Percentiles rank a stretch among this genome's conserved stretches.
These are phyloP conservation scores for Chytridiales sp. DNA, from an alignment of 371 early-diverging fungal species.

Conservation along the genomic window DNA sequence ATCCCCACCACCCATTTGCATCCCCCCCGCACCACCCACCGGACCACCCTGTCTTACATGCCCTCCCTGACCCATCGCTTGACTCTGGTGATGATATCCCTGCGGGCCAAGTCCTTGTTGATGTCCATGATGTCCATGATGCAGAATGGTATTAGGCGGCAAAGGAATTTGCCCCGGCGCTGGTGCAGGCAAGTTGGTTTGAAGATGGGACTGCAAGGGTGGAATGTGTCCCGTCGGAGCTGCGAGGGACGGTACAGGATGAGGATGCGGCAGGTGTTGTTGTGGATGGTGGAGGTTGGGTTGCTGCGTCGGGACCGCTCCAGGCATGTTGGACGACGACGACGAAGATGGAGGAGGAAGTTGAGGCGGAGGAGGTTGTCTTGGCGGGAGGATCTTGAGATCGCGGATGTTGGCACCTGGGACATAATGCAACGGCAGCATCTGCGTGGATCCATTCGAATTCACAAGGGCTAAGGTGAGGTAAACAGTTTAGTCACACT, in stretches of 20 bases:
- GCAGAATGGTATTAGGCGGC: not conserved
- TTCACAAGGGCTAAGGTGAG: not conserved
- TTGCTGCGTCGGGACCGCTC: not conserved
- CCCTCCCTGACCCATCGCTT: too few species aligned
- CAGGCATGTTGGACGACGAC: not conserved
- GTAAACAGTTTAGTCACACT: not conserved
- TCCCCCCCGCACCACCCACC: too few species aligned
- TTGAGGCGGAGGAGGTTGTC: not conserved
- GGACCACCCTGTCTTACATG: too few species aligned
- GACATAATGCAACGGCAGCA: slow-evolving; percentile 8
- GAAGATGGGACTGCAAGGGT: slow-evolving; percentile 1
- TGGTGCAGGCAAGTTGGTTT: not conserved
- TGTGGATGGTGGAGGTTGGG: not conserved
- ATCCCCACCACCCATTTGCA: too few species aligned
- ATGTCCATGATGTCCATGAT: not conserved
- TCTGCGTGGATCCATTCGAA: not conserved
- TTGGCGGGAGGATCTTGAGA: not conserved
- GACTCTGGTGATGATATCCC: too few species aligned
- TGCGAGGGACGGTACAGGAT: slow-evolving; percentile 7
- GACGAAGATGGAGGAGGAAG: not conserved
- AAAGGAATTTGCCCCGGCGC: not conserved
- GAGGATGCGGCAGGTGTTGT: not conserved
- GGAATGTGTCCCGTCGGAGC: slow-evolving; percentile 1
- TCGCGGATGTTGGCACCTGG: slow-evolving; percentile 8
- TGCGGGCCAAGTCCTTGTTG: too few species aligned